Percentiles rank a stretch among this genome's conserved stretches.
Evolutionary conservation across 768 basidiomycete species (phyloP).

Genomic region (Boletus speciosus): DNA sequence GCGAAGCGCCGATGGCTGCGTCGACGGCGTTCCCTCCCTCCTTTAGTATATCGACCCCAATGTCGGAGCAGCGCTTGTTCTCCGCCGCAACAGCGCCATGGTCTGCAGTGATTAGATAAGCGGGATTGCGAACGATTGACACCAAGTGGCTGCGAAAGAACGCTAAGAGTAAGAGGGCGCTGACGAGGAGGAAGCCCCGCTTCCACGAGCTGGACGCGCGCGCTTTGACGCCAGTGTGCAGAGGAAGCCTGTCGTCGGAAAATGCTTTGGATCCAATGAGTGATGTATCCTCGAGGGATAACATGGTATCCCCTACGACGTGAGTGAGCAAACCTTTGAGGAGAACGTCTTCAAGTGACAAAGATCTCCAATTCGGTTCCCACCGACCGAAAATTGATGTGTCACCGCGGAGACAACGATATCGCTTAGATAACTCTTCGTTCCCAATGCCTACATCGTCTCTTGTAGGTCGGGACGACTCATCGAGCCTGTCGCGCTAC

Average conservation of each 20-base stretch:
- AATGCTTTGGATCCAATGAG: not conserved
- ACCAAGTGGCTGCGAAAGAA: conserved; percentile 1
- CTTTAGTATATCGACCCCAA: conserved; percentile 74
- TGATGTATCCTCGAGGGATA: not conserved
- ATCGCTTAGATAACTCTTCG: conserved; percentile 10
- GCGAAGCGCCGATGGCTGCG: conserved; percentile 71
- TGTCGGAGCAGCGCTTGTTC: conserved; percentile 78
- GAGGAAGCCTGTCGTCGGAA: conserved; percentile 16
- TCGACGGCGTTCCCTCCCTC: conserved; percentile 91
- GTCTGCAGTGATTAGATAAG: conserved; percentile 57
- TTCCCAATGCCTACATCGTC: not conserved
- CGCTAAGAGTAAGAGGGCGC: conserved; percentile 13
- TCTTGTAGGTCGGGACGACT: conserved; percentile 1
- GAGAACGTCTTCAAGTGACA: not conserved
- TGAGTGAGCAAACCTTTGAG: not conserved
- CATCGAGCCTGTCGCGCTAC: conserved; percentile 11
- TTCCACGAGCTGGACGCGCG: conserved; percentile 10
- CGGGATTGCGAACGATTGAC: conserved; percentile 41
- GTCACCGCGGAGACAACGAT: not conserved
- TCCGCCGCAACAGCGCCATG: conserved; percentile 89
- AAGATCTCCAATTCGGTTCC: not conserved
- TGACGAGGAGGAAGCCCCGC: conserved; percentile 5
- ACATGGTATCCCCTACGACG: conserved; percentile 3
- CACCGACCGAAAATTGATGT: not conserved
- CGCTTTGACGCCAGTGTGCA: conserved; percentile 7